A percentile compares a stretch with the other conserved stretches of the same genome.
Conservation (phyloP, 345 rosid species). For the Citrus unshiu region DNA sequence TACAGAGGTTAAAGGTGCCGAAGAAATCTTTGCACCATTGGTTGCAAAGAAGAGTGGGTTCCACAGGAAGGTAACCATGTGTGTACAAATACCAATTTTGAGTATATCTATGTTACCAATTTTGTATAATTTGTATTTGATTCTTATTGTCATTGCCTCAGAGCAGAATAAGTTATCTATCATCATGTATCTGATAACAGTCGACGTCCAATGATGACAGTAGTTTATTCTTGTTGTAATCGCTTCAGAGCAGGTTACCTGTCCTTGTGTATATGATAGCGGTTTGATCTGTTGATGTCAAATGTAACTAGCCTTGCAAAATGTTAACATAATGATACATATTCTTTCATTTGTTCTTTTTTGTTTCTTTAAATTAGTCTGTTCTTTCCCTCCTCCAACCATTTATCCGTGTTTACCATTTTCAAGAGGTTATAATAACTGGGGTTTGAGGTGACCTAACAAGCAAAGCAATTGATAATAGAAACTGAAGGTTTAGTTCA, state of each 20-base stretch:
- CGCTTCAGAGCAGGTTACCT: neutral
- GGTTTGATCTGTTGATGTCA: neutral
- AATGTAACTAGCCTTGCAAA: neutral
- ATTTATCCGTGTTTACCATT: neutral
- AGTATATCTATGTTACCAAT: neutral
- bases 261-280: neutral
- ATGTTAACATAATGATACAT: neutral
- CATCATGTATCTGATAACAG: neutral
- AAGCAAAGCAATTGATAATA: neutral
- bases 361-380: neutral
- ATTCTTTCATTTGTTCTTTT: neutral
- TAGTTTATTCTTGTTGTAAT: no score
- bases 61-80: slow-evolving; percentile 22
- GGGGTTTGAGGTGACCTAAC: neutral
- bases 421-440: neutral
- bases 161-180: neutral
- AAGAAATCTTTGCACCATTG: slow-evolving; percentile 58
- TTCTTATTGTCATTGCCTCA: neutral
- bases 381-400: neutral
- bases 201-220: neutral
- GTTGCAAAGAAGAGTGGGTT: slow-evolving; percentile 47
- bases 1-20: slow-evolving; percentile 63
- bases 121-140: slow-evolving; percentile 1
- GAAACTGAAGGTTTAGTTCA: neutral
- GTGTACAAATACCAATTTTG: slow-evolving; percentile 24